phyloP scores from a whole-genome alignment of 108 stramenopile genomes.

The Cylindrotheca closterium region DNA sequence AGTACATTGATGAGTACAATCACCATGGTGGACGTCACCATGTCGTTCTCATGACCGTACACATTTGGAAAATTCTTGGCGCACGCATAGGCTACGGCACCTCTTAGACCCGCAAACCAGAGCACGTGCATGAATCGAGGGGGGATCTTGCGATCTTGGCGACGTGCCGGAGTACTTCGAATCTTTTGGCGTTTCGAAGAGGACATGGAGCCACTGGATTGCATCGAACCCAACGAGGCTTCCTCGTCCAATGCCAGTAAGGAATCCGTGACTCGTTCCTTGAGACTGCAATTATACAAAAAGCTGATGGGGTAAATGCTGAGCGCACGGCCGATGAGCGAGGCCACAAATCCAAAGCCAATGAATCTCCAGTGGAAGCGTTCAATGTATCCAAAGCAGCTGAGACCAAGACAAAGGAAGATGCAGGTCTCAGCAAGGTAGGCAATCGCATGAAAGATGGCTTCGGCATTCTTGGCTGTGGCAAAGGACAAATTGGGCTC shows the following conservation, averaged over 20 bases:
- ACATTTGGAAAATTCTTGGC: slow-evolving; percentile 55
- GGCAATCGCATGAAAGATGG: slow-evolving; percentile 49
- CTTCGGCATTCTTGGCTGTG: slow-evolving; percentile 38
- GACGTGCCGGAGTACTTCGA: slow-evolving; percentile 17
- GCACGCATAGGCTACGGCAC: slow-evolving; percentile 77
- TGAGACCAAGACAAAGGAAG: slow-evolving; percentile 80
- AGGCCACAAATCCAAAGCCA: slow-evolving; percentile 44
- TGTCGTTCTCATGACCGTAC: slow-evolving; percentile 41
- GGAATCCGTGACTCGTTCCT: slow-evolving; percentile 2
- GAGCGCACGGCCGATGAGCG: slow-evolving; percentile 62
- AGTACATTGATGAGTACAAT: slow-evolving; percentile 60
- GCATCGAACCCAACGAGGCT: not conserved
- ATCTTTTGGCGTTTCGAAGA: not conserved
- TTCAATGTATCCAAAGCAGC: slow-evolving; percentile 38
- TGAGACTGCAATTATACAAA: slow-evolving; percentile 28
- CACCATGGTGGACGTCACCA: slow-evolving; percentile 53
- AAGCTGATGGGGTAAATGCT: slow-evolving; percentile 63
- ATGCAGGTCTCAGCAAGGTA: slow-evolving; percentile 74
- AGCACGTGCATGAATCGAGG: slow-evolving; percentile 59
- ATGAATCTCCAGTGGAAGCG: slow-evolving; percentile 49
- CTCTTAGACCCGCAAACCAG: slow-evolving; percentile 77
- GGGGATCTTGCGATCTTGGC: slow-evolving; percentile 41
- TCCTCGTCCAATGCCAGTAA: slow-evolving; percentile 1
- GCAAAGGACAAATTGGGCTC: slow-evolving; percentile 51
- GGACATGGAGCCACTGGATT: not conserved